Evolutionary conservation across 805 yeast species (phyloP).

Genomic region (Kodamaea nitidulidarum): DNA sequence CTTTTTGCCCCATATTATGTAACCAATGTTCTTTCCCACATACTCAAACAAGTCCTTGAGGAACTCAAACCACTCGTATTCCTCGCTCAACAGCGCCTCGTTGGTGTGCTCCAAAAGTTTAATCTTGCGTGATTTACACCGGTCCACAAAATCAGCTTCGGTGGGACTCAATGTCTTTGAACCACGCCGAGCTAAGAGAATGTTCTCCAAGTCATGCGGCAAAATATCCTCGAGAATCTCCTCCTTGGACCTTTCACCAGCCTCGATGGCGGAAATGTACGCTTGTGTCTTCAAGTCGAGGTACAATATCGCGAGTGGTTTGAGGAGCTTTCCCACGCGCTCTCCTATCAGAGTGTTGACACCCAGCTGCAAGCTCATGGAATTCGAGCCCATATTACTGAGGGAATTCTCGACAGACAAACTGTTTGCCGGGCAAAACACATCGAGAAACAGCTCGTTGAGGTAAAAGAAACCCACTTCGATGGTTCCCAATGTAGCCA

Average conservation of each 20-base stretch:
- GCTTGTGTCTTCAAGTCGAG: slow-evolving; percentile 94
- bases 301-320: slow-evolving; percentile 74
- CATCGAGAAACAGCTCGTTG: slow-evolving; percentile 79
- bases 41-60: slow-evolving; percentile 76
- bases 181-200: slow-evolving; percentile 38
- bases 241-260: slow-evolving; percentile 54
- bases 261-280: slow-evolving; percentile 79
- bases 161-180: slow-evolving; percentile 55
- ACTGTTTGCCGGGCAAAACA: slow-evolving; percentile 75
- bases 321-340: slow-evolving; percentile 56
- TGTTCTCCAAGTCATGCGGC: slow-evolving; percentile 57
- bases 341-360: slow-evolving; percentile 34
- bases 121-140: slow-evolving; percentile 70
- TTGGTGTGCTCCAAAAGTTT: slow-evolving; percentile 46
- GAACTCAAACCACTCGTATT: slow-evolving; percentile 84
- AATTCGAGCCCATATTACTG: slow-evolving; percentile 30
- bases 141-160: slow-evolving; percentile 71
- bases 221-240: slow-evolving; percentile 74
- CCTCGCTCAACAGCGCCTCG: slow-evolving; percentile 55
- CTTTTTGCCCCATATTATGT: slow-evolving; percentile 65
- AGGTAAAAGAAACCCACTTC: slow-evolving; percentile 85
- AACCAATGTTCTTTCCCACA: slow-evolving; percentile 68
- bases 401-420: slow-evolving; percentile 46
- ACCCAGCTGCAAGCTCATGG: slow-evolving; percentile 32
- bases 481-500: slow-evolving; percentile 80